A percentile compares a stretch with the other conserved stretches of the same genome.
phyloP scores from a whole-genome alignment of 129 eudicot genomes.

The Pulicaria dysenterica region DNA sequence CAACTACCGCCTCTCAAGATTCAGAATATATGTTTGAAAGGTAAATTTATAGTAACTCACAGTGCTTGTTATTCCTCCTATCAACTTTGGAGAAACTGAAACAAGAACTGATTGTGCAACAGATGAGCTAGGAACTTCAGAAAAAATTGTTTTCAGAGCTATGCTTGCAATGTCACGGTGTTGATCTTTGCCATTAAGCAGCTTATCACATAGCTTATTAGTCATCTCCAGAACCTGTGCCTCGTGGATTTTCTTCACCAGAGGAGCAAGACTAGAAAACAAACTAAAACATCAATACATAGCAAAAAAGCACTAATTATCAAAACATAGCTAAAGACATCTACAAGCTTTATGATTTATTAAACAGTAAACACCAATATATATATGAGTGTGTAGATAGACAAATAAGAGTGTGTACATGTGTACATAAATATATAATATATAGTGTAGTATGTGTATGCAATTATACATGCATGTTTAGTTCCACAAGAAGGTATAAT shows the following conservation, averaged over 20 bases:
- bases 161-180: conserved; percentile 97
- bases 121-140: conserved; percentile 76
- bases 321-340: neutral
- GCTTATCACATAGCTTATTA: conserved; percentile 78
- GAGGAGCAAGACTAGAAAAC: conserved; percentile 75
- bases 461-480: conserved; percentile 15
- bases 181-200: conserved; percentile 91
- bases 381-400: neutral
- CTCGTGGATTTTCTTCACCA: conserved; percentile 85
- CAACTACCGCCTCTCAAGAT: conserved; percentile 6
- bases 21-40: conserved; percentile 4
- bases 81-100: conserved; percentile 81
- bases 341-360: neutral
- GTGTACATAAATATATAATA: neutral
- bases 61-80: conserved; percentile 70
- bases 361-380: neutral
- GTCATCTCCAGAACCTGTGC: conserved; percentile 84
- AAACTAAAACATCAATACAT: conserved; percentile 20
- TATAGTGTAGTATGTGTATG: neutral
- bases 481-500: conserved; percentile 9
- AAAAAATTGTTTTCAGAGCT: conserved; percentile 91
- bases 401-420: neutral
- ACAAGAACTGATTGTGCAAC: conserved; percentile 77
- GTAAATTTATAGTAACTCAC: conserved; percentile 51
- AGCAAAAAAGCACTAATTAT: neutral